Evolutionary conservation across 2,329 filamentous ascomycete species (phyloP).

Genomic region (Apiospora saccharicola): DNA sequence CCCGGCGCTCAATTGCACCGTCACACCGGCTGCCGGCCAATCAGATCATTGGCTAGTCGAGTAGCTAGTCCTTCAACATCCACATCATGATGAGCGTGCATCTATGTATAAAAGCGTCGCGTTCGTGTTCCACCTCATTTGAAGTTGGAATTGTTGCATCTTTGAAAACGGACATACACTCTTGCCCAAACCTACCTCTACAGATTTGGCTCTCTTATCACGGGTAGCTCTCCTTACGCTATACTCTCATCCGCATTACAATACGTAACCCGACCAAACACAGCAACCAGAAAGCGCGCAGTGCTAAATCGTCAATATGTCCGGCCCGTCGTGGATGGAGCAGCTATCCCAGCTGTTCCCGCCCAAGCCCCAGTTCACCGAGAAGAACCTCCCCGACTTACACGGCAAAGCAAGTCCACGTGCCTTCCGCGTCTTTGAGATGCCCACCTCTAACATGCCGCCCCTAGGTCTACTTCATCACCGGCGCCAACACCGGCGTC

Average conservation of each 20-base stretch:
- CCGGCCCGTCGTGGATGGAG: not conserved
- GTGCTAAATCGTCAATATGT: not conserved
- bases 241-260: not conserved
- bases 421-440: too few species aligned
- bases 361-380: slow-evolving; percentile 29
- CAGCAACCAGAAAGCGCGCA: not conserved
- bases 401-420: slow-evolving; percentile 27
- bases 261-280: not conserved
- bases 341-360: slow-evolving; percentile 3
- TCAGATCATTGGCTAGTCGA: not conserved
- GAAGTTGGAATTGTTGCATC: too few species aligned
- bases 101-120: not conserved
- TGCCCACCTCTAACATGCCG: not conserved
- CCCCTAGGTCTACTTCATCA: slow-evolving; percentile 31
- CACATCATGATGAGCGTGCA: not conserved
- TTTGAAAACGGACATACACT: not conserved
- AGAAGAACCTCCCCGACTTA: slow-evolving; percentile 32
- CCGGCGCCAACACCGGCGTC: slow-evolving; percentile 43
- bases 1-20: not conserved
- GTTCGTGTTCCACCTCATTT: not conserved
- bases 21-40: not conserved
- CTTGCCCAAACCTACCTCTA: not conserved
- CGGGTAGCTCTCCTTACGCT: not conserved
- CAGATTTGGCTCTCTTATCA: not conserved
- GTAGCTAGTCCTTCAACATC: not conserved